These are phyloP conservation scores for Podila horticola DNA, from an alignment of 192 early-diverging fungal genomes.

Conservation along the genomic window DNA sequence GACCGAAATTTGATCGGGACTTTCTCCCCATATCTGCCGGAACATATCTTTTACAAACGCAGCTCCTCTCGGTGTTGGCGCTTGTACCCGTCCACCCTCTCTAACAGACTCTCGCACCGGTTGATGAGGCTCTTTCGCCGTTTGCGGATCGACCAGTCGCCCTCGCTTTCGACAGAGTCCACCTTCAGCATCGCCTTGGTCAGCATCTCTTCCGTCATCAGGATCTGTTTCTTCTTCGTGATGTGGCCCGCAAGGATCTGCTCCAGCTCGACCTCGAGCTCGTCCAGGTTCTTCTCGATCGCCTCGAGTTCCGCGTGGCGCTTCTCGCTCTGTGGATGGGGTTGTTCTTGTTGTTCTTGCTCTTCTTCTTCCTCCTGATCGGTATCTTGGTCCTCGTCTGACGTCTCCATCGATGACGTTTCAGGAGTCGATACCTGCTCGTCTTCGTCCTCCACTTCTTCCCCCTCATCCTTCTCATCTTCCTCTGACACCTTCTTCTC, in stretches of 20 bases:
- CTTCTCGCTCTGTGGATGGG: not conserved
- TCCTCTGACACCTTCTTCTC: not conserved
- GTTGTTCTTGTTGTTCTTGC: not conserved
- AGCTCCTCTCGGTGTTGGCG: conserved; percentile 1
- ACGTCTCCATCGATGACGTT: not conserved
- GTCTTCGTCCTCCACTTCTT: not conserved
- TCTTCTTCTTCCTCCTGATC: conserved; percentile 9
- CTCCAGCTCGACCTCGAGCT: conserved; percentile 12
- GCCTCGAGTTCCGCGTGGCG: conserved; percentile 18
- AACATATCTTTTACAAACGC: not conserved
- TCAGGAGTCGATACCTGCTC: too few relatives aligned
- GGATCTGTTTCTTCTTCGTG: conserved; percentile 16
- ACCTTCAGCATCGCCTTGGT: conserved; percentile 46
- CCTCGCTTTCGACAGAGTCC: conserved; percentile 39
- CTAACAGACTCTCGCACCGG: conserved; percentile 17
- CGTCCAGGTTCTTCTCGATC: conserved; percentile 11
- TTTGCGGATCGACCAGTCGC: conserved; percentile 26
- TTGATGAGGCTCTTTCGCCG: conserved; percentile 32
- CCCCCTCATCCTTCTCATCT: not conserved
- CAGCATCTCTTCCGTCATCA: conserved; percentile 45
- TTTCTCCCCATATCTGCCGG: too few relatives aligned
- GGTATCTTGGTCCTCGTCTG: conserved; percentile 5
- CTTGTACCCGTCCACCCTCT: conserved; percentile 29
- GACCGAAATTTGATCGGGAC: too few relatives aligned
- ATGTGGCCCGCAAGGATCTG: conserved; percentile 20